phyloP scores from a whole-genome alignment of 2,329 filamentous ascomycete species.

The Trichoderma semiorbis region DNA sequence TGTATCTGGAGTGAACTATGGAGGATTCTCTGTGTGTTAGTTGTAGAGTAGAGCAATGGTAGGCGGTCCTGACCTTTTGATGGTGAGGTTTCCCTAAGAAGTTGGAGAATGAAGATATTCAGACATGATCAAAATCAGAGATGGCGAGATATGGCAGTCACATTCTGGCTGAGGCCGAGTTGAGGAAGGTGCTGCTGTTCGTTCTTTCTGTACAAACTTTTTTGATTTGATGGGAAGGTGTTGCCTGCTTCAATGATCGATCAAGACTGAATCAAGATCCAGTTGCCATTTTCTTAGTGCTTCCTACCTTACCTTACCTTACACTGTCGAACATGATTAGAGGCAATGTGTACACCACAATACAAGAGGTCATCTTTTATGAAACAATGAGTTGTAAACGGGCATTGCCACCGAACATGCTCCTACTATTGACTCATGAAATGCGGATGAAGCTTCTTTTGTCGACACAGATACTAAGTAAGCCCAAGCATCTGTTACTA shows the following conservation, averaged over 20 bases:
- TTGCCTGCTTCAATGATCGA: background rate
- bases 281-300: background rate
- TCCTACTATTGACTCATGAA: too few relatives aligned
- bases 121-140: background rate
- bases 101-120: background rate
- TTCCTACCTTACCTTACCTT: background rate
- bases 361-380: too few relatives aligned
- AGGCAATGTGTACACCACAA: background rate
- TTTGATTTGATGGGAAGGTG: background rate
- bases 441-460: too few relatives aligned
- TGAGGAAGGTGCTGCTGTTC: background rate
- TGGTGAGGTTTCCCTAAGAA: background rate
- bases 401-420: too few relatives aligned
- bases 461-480: too few relatives aligned
- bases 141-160: too few relatives aligned
- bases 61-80: background rate
- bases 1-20: background rate
- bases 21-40: background rate
- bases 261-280: background rate
- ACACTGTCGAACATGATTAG: background rate
- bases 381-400: too few relatives aligned
- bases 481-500: too few relatives aligned
- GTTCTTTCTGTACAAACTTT: background rate
- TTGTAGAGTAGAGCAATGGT: background rate
- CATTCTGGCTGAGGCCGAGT: background rate